A percentile compares a stretch with the other conserved stretches of the same genome.
These are phyloP conservation scores for Saccharomycopsis sp. DNA, from an alignment of 805 yeast species.

Conservation along the genomic window DNA sequence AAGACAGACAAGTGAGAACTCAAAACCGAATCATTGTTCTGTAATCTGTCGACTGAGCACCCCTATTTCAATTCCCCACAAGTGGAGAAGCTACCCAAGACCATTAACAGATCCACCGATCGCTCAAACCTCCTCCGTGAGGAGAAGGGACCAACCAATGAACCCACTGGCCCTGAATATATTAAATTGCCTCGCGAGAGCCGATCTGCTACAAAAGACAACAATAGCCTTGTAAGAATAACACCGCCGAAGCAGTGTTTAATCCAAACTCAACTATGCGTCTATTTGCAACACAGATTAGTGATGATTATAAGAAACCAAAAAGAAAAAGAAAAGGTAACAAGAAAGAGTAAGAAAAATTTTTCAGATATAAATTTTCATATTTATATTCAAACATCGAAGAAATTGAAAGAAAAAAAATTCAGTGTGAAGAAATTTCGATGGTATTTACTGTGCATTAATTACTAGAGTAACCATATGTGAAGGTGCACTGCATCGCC, in stretches of 20 bases:
- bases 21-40: slow-evolving; percentile 61
- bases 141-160: slow-evolving; percentile 24
- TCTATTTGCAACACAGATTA: slow-evolving; percentile 49
- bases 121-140: slow-evolving; percentile 31
- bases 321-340: slow-evolving; percentile 12
- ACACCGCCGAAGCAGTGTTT: slow-evolving; percentile 20
- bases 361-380: not conserved
- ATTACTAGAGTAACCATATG: not conserved
- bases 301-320: slow-evolving; percentile 11
- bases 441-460: not conserved
- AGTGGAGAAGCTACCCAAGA: not conserved
- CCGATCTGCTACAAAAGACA: slow-evolving; percentile 47
- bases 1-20: slow-evolving; percentile 42
- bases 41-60: slow-evolving; percentile 98
- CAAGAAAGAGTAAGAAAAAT: slow-evolving; percentile 4
- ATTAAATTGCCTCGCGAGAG: slow-evolving; percentile 59
- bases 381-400: not conserved
- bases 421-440: not conserved
- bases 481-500: not conserved
- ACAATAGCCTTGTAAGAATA: slow-evolving; percentile 24
- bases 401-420: slow-evolving; percentile 3
- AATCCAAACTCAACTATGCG: slow-evolving; percentile 33
- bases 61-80: slow-evolving; percentile 53
- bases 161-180: slow-evolving; percentile 12
- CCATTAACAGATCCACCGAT: not conserved